Evolutionary conservation across 2,329 filamentous ascomycete species (phyloP), one percentile per base, ranked within the genome.

Genomic region (Stemphylium vesicarium): DNA sequence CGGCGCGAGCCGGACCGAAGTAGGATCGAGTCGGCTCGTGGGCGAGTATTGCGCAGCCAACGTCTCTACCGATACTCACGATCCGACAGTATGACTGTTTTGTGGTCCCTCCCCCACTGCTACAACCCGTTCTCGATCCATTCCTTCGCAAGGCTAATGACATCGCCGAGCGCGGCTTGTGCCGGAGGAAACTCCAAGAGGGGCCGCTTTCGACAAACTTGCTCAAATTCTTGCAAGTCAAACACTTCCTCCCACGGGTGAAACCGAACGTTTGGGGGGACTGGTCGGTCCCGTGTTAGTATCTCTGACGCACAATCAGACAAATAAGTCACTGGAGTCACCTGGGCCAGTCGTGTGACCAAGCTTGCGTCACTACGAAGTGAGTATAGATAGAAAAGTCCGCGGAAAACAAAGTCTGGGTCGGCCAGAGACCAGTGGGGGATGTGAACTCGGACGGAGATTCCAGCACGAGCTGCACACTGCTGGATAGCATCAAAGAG

Each of bases 361-460:
- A 45, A 31, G 4, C 16, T 24, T 24, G 42, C 42, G 24, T 45
- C 31, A 16, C 35, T 45, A 4, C 42, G 42, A 45, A 45, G 42
- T 20, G 42, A 35, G 33, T 35, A 37, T 3, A 45, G 4, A n/a
- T 45, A 45, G 33, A 37, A 35, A 45, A 45, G 31, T 15, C 42
- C 42, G 9, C 42, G 42, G 31, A 45, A n/a, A 16, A 45, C 42
- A 18, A 45, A 45, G 13, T 45, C 33, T 22, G 31, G 42, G 16
- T 45, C 42, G 13, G 42, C 18, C 11, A 35, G 42, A 18, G 31
- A 45, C 42, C 42, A 45, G 13, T 45, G 33, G 11, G 42, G 42
- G 16, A 45, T 45, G 42, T 45, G 42, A 8, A 45, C 18, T n/a
- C 42, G 35, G n/a, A 45, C 42, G 33, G 42, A 45, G 42, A 45